phyloP scores from a whole-genome alignment of 768 basidiomycete species.

The Phaffia tasmanica region DNA sequence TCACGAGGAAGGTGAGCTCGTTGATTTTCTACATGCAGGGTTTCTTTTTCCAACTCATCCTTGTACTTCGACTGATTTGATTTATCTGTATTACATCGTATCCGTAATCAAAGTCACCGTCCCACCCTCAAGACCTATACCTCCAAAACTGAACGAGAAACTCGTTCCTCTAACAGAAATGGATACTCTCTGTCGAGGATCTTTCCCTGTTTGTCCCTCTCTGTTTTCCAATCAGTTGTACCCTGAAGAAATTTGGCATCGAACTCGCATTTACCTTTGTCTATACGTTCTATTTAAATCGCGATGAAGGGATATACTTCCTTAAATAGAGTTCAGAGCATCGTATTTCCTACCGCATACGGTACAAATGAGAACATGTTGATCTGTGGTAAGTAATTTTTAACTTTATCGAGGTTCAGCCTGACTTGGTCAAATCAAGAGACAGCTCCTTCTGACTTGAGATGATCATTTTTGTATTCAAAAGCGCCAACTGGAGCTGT shows the following conservation, averaged over 20 bases:
- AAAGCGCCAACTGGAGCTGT: conserved; percentile 96
- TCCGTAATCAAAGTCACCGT: conserved; percentile 51
- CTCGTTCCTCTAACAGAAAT: conserved; percentile 61
- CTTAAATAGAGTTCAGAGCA: conserved; percentile 89
- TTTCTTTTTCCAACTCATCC: background rate
- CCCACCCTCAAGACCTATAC: conserved; percentile 69
- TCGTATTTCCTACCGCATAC: conserved; percentile 86
- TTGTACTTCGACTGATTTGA: background rate
- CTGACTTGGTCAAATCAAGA: conserved; percentile 12
- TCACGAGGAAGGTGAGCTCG: conserved; percentile 48
- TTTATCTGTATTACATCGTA: no score
- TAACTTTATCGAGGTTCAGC: background rate
- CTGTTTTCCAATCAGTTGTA: background rate
- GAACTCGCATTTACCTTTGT: background rate
- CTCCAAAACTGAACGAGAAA: conserved; percentile 59
- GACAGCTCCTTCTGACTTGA: conserved; percentile 1
- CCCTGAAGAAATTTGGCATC: background rate
- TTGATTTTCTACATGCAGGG: background rate
- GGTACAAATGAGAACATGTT: conserved; percentile 93
- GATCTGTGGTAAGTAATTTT: conserved; percentile 57
- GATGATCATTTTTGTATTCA: background rate
- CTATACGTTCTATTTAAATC: background rate
- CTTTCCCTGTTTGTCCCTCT: conserved; percentile 59
- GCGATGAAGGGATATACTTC: conserved; percentile 60
- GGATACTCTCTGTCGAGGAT: conserved; percentile 63